phyloP scores from a whole-genome alignment of 495 filamentous ascomycete genomes.

The Penicillium bovifimosum region DNA sequence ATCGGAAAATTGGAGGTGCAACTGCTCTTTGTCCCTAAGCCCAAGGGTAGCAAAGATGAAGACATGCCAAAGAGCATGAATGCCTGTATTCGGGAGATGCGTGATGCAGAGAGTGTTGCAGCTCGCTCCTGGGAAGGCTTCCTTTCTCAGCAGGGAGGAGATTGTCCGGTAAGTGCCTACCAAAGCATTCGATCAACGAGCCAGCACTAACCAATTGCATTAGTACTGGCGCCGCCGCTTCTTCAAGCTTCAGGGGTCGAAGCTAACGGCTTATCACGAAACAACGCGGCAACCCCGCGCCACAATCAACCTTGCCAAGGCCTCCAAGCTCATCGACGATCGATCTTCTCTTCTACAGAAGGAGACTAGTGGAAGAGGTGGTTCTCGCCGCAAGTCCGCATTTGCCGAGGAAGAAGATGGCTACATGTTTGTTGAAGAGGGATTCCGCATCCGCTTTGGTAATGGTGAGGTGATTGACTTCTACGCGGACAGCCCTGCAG shows the following conservation, averaged over 20 bases:
- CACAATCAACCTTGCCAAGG: constrained; percentile 93
- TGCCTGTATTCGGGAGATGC: constrained; percentile 84
- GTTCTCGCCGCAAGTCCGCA: constrained; percentile 80
- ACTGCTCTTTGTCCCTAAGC: constrained; percentile 87
- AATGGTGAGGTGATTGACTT: constrained; percentile 99
- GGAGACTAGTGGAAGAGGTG: constrained; percentile 65
- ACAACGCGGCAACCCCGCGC: constrained; percentile 90
- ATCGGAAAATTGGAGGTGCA: constrained; percentile 91
- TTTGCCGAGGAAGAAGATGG: constrained; percentile 98
- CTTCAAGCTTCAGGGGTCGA: constrained; percentile 88
- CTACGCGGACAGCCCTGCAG: constrained; percentile 79
- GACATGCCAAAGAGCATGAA: constrained; percentile 99
- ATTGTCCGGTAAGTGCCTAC: constrained; percentile 78
- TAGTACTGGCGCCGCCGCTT: constrained; percentile 97
- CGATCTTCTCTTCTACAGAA: constrained; percentile 74
- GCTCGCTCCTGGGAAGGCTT: constrained; percentile 76
- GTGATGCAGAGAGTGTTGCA: constrained; percentile 71
- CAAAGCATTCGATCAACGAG: not conserved
- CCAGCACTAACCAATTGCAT: constrained; percentile 2
- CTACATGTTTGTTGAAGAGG: constrained; percentile 99
- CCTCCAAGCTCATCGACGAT: constrained; percentile 90
- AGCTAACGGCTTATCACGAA: constrained; percentile 94
- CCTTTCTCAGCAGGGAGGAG: constrained; percentile 92
- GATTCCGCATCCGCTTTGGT: constrained; percentile 95
- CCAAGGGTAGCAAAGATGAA: constrained; percentile 80